A percentile compares a stretch with the other conserved stretches of the same genome.
Evolutionary conservation across 352 stramenopile species (phyloP).

Genomic region (Phytophthora brassicae): DNA sequence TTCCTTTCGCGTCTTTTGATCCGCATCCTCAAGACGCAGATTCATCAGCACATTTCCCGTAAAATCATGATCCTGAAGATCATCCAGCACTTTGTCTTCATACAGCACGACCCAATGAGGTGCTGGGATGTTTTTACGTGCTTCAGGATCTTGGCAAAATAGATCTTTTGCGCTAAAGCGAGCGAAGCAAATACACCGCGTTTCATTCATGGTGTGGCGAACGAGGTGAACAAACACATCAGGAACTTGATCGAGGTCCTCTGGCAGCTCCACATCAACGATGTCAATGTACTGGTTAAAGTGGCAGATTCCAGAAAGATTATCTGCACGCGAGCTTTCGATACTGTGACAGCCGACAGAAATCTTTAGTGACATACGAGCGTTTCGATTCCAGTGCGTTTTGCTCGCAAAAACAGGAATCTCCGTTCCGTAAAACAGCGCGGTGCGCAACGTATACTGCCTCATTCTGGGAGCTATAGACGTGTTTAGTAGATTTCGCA

Average conservation of each 20-base stretch:
- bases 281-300: conserved; percentile 82
- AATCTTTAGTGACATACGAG: conserved; percentile 74
- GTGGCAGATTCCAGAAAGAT: conserved; percentile 69
- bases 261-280: conserved; percentile 55
- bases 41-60: conserved; percentile 84
- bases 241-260: conserved; percentile 70
- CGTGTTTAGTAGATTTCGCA: conserved; percentile 57
- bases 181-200: conserved; percentile 76
- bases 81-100: conserved; percentile 80
- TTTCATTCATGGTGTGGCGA: conserved; percentile 54
- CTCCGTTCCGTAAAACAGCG: conserved; percentile 79
- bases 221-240: conserved; percentile 84
- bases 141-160: conserved; percentile 44
- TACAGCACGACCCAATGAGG: conserved; percentile 74
- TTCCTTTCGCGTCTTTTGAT: conserved; percentile 18
- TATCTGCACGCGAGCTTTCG: conserved; percentile 57
- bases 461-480: conserved; percentile 39
- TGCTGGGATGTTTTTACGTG: conserved; percentile 35
- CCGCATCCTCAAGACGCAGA: conserved; percentile 52
- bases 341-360: conserved; percentile 64
- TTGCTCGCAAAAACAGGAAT: conserved; percentile 76
- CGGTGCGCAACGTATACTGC: conserved; percentile 60
- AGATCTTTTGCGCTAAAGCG: conserved; percentile 75
- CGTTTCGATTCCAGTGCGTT: conserved; percentile 68
- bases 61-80: conserved; percentile 82